Percentiles rank a stretch among this genome's conserved stretches.
Conservation (phyloP, 768 basidiomycete species). For the Russula foetens region DNA sequence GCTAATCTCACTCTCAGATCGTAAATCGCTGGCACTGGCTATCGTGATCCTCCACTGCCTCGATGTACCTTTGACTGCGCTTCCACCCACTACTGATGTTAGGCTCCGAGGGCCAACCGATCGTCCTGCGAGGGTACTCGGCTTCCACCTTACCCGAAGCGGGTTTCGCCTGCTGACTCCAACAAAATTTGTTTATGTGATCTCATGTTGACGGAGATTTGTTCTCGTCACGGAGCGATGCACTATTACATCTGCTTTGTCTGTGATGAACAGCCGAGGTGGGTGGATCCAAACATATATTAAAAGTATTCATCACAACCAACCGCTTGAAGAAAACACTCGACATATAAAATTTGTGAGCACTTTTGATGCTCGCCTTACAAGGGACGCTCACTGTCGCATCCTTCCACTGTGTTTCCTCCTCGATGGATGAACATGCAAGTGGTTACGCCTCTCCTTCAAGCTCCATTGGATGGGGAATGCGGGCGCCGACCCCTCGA, state of each 20-base stretch:
- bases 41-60: conserved; percentile 3
- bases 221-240: conserved; percentile 5
- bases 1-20: background rate
- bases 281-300: conserved; percentile 1
- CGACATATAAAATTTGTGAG: conserved; percentile 7
- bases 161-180: conserved; percentile 1
- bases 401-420: conserved; percentile 5
- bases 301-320: background rate
- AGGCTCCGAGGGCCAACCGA: conserved; percentile 9
- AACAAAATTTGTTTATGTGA: conserved; percentile 3
- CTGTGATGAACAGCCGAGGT: conserved; percentile 2
- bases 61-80: conserved; percentile 2
- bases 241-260: background rate
- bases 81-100: background rate
- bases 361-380: conserved; percentile 2
- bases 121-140: background rate
- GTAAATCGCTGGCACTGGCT: background rate
- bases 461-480: background rate
- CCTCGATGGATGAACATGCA: conserved; percentile 14
- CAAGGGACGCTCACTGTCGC: background rate
- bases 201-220: conserved; percentile 6
- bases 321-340: background rate
- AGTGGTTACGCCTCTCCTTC: conserved; percentile 2
- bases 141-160: conserved; percentile 12
- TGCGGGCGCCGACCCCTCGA: conserved; percentile 1